These are phyloP conservation scores for Nigrospora osmanthi DNA, from an alignment of 2,329 filamentous ascomycete species.

Conservation along the genomic window DNA sequence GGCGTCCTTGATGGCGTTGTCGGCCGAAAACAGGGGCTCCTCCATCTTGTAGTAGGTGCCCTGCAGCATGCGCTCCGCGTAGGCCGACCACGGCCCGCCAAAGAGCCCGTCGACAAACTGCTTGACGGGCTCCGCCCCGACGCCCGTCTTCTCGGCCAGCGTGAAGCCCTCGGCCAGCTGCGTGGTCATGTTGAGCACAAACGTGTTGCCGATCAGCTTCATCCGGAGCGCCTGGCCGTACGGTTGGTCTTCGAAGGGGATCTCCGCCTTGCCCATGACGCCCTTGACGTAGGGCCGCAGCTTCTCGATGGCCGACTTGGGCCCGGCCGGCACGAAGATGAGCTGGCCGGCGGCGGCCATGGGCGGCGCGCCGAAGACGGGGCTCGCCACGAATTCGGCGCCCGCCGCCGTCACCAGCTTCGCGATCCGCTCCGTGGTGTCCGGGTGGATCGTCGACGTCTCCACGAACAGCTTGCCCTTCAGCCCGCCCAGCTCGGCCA, in stretches of 20 bases:
- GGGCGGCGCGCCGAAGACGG: constrained; percentile 55
- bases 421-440: constrained; percentile 63
- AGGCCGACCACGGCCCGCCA: constrained; percentile 66
- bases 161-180: constrained; percentile 71
- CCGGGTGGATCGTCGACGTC: constrained; percentile 81
- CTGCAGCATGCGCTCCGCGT: constrained; percentile 63
- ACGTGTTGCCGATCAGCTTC: constrained; percentile 82
- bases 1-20: constrained; percentile 77
- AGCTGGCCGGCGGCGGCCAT: constrained; percentile 58
- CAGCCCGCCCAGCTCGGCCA: constrained; percentile 40
- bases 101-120: constrained; percentile 67
- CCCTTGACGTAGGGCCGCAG: constrained; percentile 58
- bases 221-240: constrained; percentile 54
- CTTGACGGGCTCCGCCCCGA: constrained; percentile 64
- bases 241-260: constrained; percentile 29
- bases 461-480: constrained; percentile 75
- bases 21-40: constrained; percentile 75
- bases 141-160: constrained; percentile 70
- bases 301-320: constrained; percentile 45
- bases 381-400: constrained; percentile 67
- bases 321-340: constrained; percentile 59
- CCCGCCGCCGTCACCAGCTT: constrained; percentile 49
- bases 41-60: constrained; percentile 72
- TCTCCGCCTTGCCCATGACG: constrained; percentile 55
- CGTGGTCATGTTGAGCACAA: constrained; percentile 77